Evolutionary conservation across 495 filamentous ascomycete genomes (phyloP), one percentile per base, ranked within the genome.

Genomic region (Penicillium steckii): DNA sequence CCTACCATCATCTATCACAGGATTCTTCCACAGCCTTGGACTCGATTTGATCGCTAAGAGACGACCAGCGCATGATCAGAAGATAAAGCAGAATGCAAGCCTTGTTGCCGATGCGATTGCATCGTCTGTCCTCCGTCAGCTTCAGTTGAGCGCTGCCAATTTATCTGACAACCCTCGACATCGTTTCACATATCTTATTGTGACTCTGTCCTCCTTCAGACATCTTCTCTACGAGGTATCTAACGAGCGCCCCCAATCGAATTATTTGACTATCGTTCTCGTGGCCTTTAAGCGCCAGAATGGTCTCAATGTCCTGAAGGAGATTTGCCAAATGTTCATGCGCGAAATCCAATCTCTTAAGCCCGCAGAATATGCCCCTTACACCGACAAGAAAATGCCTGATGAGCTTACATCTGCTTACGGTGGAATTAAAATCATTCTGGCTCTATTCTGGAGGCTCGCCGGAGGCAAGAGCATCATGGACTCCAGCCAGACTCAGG

Each of bases 211-310:
- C 41, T 85, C 87, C 0, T 72, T 95, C 32, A 85, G 85, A 26
- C 86, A 90, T 53, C 76, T 95, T 61, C 72, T 96, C 41, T 82
- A 92, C 52, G 92, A 95, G 68, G 75, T 77, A 38, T 69, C 72
- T 12, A 64, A 72, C 41, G 87, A 89, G 17, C 85, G 84, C 3
- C 71, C 76, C 4, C 72, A 67, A n/a, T 68, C 80, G 3, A 84
- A 88, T 54, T 82, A 89, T 24, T 80, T 96, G 38, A 89, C 89
- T 7, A 78, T 92, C 13, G 86, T 96, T 25, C 67, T 97, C 26
- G 80, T 91, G 55, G 85, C 88, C 13, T 97, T 97, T 73, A 94
- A 92, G 67, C 85, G 87, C 41, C 77, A 79, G 45, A 82, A 85
- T 33, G 94, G 94, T 2, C 74, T 98, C 32, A 80, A 84, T 25